phyloP scores from a whole-genome alignment of 1,284 basidiomycete genomes.

The Stygiomarasmius scandens region DNA sequence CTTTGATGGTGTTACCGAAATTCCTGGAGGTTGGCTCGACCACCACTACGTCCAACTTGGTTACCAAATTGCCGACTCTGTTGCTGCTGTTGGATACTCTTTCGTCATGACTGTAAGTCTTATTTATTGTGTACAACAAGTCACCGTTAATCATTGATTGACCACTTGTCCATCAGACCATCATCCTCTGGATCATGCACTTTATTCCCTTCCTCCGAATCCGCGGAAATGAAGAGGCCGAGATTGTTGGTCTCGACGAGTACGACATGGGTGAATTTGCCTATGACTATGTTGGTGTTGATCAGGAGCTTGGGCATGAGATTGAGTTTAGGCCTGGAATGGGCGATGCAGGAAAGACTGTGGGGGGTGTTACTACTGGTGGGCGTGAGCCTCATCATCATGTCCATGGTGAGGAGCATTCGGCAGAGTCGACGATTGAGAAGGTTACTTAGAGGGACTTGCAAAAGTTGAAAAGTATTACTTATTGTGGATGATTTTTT shows the following conservation, averaged over 20 bases:
- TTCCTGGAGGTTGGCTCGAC: conserved; percentile 76
- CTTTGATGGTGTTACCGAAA: conserved; percentile 64
- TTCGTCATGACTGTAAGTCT: conserved; percentile 53
- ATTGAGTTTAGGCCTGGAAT: conserved; percentile 12
- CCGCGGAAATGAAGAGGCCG: conserved; percentile 70
- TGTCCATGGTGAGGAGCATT: conserved; percentile 14
- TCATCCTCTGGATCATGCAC: conserved; percentile 82
- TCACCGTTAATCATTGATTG: background rate
- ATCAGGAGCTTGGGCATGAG: conserved; percentile 21
- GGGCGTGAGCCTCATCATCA: conserved; percentile 12
- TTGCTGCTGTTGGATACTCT: conserved; percentile 60
- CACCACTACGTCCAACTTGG: conserved; percentile 66
- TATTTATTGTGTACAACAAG: background rate
- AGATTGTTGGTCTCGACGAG: conserved; percentile 84
- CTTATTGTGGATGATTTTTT: too few relatives aligned
- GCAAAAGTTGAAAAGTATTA: too few relatives aligned
- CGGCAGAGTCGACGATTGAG: conserved; percentile 17
- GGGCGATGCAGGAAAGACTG: background rate
- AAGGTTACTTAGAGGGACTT: background rate
- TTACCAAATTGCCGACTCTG: conserved; percentile 68
- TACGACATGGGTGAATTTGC: conserved; percentile 82
- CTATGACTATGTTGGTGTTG: conserved; percentile 33
- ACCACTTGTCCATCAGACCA: too few relatives aligned
- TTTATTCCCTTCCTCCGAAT: conserved; percentile 77
- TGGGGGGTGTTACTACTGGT: conserved; percentile 6